Evolutionary conservation across 345 rosid species (phyloP).

Genomic region (Trapa incisa): DNA sequence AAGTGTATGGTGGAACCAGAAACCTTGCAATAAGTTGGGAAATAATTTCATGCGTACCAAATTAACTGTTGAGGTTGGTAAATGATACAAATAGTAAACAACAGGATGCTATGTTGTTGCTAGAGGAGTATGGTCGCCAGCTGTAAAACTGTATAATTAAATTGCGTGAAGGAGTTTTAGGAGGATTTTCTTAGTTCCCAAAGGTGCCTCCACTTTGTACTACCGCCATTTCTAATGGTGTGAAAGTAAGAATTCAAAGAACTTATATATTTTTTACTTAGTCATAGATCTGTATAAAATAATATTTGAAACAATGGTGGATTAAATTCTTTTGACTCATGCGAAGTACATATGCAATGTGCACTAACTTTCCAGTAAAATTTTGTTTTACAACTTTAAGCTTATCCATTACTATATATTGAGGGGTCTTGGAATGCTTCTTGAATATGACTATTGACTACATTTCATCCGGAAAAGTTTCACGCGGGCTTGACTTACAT

Average conservation of each 20-base stretch:
- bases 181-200: constrained; percentile 59
- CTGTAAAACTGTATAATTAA: constrained; percentile 49
- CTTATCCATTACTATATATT: not conserved
- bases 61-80: constrained; percentile 34
- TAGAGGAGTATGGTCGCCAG: too few relatives aligned
- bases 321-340: too few relatives aligned
- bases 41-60: constrained; percentile 77
- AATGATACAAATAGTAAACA: constrained; percentile 31
- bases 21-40: constrained; percentile 25
- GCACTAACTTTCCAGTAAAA: too few relatives aligned
- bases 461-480: not conserved
- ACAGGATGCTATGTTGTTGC: constrained; percentile 80
- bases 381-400: not conserved
- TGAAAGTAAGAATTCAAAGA: too few relatives aligned
- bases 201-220: constrained; percentile 69
- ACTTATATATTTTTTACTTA: not conserved
- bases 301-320: too few relatives aligned
- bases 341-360: too few relatives aligned
- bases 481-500: not conserved
- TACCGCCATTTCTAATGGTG: too few relatives aligned
- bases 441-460: not conserved
- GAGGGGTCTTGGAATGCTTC: not conserved
- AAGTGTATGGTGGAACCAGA: too few relatives aligned
- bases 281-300: too few relatives aligned
- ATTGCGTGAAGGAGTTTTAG: constrained; percentile 26